Percentiles rank a stretch among this genome's conserved stretches.
Evolutionary conservation across 106 monocot species (phyloP).

Genomic region (Acanthochlamys bracteata): DNA sequence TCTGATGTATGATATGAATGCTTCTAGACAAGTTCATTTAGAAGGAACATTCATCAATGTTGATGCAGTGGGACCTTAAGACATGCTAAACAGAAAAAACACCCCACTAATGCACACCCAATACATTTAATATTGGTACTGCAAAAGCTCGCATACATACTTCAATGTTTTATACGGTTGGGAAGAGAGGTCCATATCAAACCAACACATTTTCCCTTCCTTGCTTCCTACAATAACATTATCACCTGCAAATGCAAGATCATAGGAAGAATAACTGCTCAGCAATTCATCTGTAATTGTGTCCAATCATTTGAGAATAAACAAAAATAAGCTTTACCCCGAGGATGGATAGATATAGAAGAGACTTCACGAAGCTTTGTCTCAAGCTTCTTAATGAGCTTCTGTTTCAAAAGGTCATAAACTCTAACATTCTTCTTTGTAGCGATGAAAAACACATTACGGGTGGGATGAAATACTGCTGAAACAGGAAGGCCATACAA

Average conservation of each 20-base stretch:
- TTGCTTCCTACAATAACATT: constrained; percentile 98
- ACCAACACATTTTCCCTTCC: constrained; percentile 98
- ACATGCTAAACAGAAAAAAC: no score
- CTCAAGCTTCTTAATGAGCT: constrained; percentile 84
- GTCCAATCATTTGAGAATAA: background rate
- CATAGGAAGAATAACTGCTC: background rate
- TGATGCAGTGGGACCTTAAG: no score
- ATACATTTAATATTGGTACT: no score
- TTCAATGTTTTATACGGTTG: constrained; percentile 77
- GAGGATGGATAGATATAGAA: constrained; percentile 84
- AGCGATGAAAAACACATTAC: constrained; percentile 66
- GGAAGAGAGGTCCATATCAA: constrained; percentile 91
- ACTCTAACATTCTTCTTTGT: constrained; percentile 87
- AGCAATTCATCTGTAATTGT: background rate
- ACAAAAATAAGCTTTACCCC: constrained; percentile 26
- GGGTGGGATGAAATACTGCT: constrained; percentile 73
- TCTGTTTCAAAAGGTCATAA: constrained; percentile 68
- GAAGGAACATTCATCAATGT: no score
- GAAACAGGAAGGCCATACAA: constrained; percentile 80
- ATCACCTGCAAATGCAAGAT: constrained; percentile 49
- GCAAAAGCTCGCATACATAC: constrained; percentile 24
- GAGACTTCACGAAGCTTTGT: constrained; percentile 77
- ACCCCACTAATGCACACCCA: no score
- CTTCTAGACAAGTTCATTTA: no score
- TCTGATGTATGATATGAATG: no score